Conservation (phyloP, 2,329 filamentous ascomycete genomes). For the Fusarium torulosum region DNA sequence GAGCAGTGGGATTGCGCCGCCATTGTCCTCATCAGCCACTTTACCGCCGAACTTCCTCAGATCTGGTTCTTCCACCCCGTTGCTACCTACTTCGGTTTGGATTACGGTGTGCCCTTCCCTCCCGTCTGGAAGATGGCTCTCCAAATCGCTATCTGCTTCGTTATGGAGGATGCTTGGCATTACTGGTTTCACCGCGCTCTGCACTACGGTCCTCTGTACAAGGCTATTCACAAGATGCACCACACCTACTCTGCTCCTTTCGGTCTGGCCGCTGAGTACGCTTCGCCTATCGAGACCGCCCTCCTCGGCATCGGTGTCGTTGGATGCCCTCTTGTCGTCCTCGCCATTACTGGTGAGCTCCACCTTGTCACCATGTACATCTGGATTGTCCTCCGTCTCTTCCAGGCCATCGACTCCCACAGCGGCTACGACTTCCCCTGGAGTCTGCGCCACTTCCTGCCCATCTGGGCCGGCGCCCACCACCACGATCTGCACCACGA, state of each 20-base stretch:
- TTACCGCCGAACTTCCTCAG: slow-evolving; percentile 97
- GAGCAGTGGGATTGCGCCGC: slow-evolving; percentile 96
- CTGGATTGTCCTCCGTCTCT: slow-evolving; percentile 93
- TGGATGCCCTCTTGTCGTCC: slow-evolving; percentile 85
- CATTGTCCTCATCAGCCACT: slow-evolving; percentile 93
- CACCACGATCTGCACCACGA: slow-evolving; percentile 99
- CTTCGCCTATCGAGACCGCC: slow-evolving; percentile 97
- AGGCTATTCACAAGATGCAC: slow-evolving; percentile 97
- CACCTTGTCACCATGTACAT: slow-evolving; percentile 98
- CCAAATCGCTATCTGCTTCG: slow-evolving; percentile 94
- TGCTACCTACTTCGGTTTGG: slow-evolving; percentile 91
- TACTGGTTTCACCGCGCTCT: slow-evolving; percentile 95
- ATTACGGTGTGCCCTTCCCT: slow-evolving; percentile 91
- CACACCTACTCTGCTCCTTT: slow-evolving; percentile 99
- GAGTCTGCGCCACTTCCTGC: slow-evolving; percentile 94
- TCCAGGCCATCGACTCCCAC: slow-evolving; percentile 98
- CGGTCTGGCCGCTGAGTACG: slow-evolving; percentile 95
- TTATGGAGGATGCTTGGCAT: slow-evolving; percentile 97
- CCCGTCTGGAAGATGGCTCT: slow-evolving; percentile 85
- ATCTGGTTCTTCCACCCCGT: slow-evolving; percentile 99
- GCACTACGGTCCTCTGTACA: slow-evolving; percentile 96
- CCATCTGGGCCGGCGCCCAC: slow-evolving; percentile 97
- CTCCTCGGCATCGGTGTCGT: slow-evolving; percentile 90
- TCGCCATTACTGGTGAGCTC: slow-evolving; percentile 83
- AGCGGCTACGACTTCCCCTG: slow-evolving; percentile 99